phyloP scores from a whole-genome alignment of 495 filamentous ascomycete species.

The Margaritispora aquatica region DNA sequence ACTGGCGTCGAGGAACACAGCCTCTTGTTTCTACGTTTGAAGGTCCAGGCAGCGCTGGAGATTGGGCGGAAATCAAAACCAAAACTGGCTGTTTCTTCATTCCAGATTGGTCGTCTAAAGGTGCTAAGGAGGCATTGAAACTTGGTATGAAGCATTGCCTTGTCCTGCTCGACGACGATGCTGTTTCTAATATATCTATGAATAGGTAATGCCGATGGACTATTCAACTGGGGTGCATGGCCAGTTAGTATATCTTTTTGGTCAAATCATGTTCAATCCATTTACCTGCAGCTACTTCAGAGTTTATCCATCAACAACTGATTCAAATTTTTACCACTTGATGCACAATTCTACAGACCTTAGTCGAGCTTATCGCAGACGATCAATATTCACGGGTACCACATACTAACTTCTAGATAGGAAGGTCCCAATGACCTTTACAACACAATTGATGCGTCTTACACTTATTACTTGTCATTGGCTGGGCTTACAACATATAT shows the following conservation, averaged over 20 bases:
- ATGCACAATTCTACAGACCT: too few species aligned
- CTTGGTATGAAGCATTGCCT: not conserved
- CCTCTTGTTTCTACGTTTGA: not conserved
- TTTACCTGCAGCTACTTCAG: too few species aligned
- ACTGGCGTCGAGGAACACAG: not conserved
- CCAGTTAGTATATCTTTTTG: not conserved
- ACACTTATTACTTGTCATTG: slow-evolving; percentile 26
- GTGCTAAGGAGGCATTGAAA: not conserved
- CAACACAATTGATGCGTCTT: slow-evolving; percentile 6
- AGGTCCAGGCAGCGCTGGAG: not conserved
- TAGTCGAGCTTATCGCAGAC: too few species aligned
- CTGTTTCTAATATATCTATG: not conserved
- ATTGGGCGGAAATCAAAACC: not conserved
- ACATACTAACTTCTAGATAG: not conserved
- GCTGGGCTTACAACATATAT: slow-evolving; percentile 53
- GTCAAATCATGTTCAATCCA: too few species aligned
- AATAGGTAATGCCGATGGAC: not conserved
- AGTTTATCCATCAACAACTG: too few species aligned
- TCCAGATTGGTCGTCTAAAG: not conserved
- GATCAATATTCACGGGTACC: not conserved
- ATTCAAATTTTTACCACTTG: too few species aligned
- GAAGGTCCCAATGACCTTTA: not conserved
- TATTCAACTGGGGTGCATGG: not conserved
- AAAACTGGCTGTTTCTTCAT: not conserved
- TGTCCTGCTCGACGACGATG: not conserved